A percentile compares a stretch with the other conserved stretches of the same genome.
phyloP scores from a whole-genome alignment of 192 early-diverging fungal species.

The Cetraspora pellucida region DNA sequence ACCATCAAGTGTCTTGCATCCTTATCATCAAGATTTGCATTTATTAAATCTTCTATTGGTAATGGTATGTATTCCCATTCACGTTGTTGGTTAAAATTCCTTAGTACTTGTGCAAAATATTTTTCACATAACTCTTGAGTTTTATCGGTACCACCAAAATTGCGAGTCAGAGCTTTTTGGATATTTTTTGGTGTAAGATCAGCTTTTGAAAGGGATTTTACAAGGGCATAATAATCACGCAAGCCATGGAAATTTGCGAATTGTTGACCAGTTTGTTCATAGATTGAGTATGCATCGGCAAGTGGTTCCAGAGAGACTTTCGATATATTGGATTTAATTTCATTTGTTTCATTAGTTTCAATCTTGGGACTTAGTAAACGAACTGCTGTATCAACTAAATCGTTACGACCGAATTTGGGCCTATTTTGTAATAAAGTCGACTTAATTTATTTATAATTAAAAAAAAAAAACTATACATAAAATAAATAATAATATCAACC shows the following conservation, averaged over 20 bases:
- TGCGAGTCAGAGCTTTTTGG: constrained; percentile 6
- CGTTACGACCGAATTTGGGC: constrained; percentile 15
- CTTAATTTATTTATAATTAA: background rate
- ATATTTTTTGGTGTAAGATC: constrained; percentile 7
- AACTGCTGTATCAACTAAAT: constrained; percentile 8
- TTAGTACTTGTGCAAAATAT: constrained; percentile 20
- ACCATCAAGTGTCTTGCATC: constrained; percentile 34
- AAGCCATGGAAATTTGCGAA: constrained; percentile 33
- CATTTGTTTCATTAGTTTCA: too few species aligned
- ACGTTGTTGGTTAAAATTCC: background rate
- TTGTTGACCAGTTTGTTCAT: constrained; percentile 10
- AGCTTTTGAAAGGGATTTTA: background rate
- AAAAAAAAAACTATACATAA: background rate
- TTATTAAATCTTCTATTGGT: constrained; percentile 7
- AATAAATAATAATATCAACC: background rate
- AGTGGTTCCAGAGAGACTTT: background rate
- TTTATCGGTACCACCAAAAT: constrained; percentile 31
- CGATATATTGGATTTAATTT: background rate
- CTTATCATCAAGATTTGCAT: constrained; percentile 20
- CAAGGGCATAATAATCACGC: constrained; percentile 22
- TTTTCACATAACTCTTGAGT: background rate
- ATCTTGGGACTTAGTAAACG: too few species aligned
- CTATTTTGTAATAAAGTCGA: background rate
- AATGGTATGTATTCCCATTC: constrained; percentile 6
- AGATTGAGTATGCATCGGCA: constrained; percentile 9